A percentile compares a stretch with the other conserved stretches of the same genome.
Conservation (phyloP, 495 filamentous ascomycete species). For the Penicillium lividum region DNA sequence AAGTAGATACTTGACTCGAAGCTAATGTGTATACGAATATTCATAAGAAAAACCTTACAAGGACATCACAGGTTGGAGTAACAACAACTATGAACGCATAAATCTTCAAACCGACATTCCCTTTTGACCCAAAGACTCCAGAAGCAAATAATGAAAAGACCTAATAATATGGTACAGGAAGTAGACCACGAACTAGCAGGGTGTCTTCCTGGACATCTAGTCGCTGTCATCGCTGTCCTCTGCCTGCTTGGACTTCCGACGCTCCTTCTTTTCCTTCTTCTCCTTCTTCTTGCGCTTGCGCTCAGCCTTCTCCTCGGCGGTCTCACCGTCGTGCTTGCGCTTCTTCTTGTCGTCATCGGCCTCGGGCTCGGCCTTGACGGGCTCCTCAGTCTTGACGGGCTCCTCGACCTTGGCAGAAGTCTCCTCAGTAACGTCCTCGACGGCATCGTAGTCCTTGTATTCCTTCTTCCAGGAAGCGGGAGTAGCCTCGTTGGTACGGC, state of each 20-base stretch:
- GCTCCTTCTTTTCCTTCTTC: constrained; percentile 72
- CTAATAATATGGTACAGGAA: constrained; percentile 47
- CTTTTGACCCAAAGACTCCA: constrained; percentile 51
- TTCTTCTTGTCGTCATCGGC: constrained; percentile 61
- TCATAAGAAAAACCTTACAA: not conserved
- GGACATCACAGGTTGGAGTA: constrained; percentile 1
- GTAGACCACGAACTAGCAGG: constrained; percentile 24
- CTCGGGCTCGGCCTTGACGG: constrained; percentile 37
- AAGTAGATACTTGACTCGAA: too few relatives aligned
- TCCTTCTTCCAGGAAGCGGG: constrained; percentile 85
- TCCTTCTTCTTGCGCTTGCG: constrained; percentile 75
- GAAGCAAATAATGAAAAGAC: constrained; percentile 21
- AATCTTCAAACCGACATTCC: constrained; percentile 35
- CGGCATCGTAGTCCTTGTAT: constrained; percentile 82
- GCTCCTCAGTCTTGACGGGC: constrained; percentile 29
- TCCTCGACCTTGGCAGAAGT: constrained; percentile 43
- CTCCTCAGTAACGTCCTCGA: constrained; percentile 44
- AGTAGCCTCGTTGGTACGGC: constrained; percentile 85
- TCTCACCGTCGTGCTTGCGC: constrained; percentile 81
- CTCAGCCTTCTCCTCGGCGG: constrained; percentile 72
- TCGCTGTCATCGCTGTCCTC: constrained; percentile 61
- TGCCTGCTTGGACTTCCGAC: constrained; percentile 60
- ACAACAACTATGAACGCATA: constrained; percentile 16
- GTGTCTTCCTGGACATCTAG: constrained; percentile 44
- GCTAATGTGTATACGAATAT: not conserved